Evolutionary conservation across 2,329 filamentous ascomycete species (phyloP).

Genomic region (Penicillium sp.): DNA sequence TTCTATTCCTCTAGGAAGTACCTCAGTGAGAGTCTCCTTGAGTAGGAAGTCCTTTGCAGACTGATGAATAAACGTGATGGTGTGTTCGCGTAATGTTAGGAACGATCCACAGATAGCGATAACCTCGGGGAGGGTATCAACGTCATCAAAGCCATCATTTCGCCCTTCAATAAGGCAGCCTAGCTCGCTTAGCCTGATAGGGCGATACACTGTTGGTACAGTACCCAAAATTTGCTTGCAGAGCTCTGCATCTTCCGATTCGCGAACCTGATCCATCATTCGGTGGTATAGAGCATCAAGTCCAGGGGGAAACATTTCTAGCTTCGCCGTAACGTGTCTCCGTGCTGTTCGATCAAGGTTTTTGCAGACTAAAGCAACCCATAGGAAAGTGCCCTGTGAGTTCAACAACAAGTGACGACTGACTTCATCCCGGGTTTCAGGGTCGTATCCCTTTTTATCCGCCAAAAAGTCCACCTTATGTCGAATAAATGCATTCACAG

Average conservation of each 20-base stretch:
- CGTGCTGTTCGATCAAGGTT: neutral
- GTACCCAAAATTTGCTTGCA: slow-evolving; percentile 39
- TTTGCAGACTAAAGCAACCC: too few species aligned
- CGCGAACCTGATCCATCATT: neutral
- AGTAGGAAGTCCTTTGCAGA: neutral
- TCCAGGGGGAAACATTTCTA: slow-evolving; percentile 1
- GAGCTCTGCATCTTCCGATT: slow-evolving; percentile 8
- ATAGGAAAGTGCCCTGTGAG: too few species aligned
- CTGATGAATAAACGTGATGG: neutral
- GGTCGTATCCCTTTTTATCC: too few species aligned
- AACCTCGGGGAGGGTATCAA: too few species aligned
- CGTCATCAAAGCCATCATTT: neutral
- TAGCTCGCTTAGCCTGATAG: slow-evolving; percentile 39
- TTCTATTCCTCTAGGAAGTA: slow-evolving; percentile 1
- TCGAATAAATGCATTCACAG: too few species aligned
- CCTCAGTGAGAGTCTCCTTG: neutral
- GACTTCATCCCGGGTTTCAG: too few species aligned
- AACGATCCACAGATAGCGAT: neutral
- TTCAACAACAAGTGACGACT: too few species aligned
- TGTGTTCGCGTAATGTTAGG: neutral
- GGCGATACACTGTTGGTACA: slow-evolving; percentile 34
- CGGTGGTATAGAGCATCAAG: neutral
- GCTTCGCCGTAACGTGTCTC: neutral
- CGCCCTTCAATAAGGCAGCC: neutral
- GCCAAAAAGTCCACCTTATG: too few species aligned